These are phyloP conservation scores for Thraustotheca clavata DNA, from an alignment of 352 stramenopile species.

Conservation along the genomic window DNA sequence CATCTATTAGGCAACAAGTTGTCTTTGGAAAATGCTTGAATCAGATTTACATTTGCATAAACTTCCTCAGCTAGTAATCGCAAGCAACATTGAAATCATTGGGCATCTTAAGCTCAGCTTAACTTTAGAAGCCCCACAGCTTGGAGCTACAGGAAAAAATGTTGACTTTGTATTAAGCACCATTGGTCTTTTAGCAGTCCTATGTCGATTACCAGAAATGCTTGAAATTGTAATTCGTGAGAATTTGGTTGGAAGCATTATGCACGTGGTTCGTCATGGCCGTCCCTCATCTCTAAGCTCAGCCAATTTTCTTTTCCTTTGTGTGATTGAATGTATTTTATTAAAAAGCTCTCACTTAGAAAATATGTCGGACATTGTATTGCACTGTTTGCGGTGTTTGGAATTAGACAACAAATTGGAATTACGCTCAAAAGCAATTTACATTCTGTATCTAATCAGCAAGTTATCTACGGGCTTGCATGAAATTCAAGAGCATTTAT, in stretches of 20 bases:
- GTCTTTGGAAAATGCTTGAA: not conserved
- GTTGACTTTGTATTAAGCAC: not conserved
- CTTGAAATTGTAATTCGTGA: not conserved
- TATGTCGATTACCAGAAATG: not conserved
- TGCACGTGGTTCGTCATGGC: not conserved
- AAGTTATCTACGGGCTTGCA: not conserved
- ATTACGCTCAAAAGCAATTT: not conserved
- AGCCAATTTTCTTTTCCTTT: conserved; percentile 8
- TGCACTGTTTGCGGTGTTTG: conserved; percentile 5
- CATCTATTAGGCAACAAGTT: not conserved
- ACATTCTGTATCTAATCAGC: conserved; percentile 9
- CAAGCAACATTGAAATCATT: not conserved
- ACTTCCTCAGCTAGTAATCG: not conserved
- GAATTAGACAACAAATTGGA: not conserved
- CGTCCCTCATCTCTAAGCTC: not conserved
- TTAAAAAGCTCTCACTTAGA: not conserved
- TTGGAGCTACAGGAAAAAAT: not conserved
- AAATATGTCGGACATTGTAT: not conserved
- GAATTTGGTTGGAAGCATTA: not conserved
- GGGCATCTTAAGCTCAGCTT: not conserved
- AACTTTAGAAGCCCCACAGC: not conserved
- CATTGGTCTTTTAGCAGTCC: not conserved
- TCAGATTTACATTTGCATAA: not conserved
- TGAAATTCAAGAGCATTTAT: not conserved
- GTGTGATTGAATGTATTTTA: not conserved